These are phyloP conservation scores for Fusarium luffae DNA, from an alignment of 2,329 filamentous ascomycete genomes.

Conservation along the genomic window DNA sequence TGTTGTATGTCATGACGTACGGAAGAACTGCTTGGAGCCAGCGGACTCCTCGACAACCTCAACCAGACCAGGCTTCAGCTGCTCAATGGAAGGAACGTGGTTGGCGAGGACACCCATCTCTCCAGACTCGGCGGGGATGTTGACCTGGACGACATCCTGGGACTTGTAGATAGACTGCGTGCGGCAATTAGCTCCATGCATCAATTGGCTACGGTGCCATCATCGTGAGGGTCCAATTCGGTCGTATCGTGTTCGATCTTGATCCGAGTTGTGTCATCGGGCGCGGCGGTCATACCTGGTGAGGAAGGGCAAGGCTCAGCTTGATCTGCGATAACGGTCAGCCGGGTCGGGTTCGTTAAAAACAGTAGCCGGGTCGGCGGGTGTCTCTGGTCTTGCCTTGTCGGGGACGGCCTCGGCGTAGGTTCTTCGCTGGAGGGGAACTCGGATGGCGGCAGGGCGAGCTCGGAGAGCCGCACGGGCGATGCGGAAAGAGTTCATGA, in stretches of 20 bases:
- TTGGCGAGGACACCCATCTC: slow-evolving; percentile 99
- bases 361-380: slow-evolving; percentile 35
- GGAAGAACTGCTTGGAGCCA: slow-evolving; percentile 95
- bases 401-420: slow-evolving; percentile 90
- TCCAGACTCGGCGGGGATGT: slow-evolving; percentile 96
- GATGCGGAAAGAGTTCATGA: slow-evolving; percentile 95
- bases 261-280: slow-evolving; percentile 25
- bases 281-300: slow-evolving; percentile 79
- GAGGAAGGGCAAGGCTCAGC: slow-evolving; percentile 96
- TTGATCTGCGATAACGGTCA: slow-evolving; percentile 74
- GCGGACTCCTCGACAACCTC: slow-evolving; percentile 96
- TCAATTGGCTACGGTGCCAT: slow-evolving; percentile 44
- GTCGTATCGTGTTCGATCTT: slow-evolving; percentile 41
- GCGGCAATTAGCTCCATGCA: slow-evolving; percentile 62
- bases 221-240: slow-evolving; percentile 44
- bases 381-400: slow-evolving; percentile 67
- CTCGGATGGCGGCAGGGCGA: slow-evolving; percentile 79
- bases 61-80: slow-evolving; percentile 95
- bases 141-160: slow-evolving; percentile 88
- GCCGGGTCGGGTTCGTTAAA: slow-evolving; percentile 38
- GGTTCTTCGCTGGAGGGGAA: slow-evolving; percentile 83
- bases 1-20: slow-evolving; percentile 67
- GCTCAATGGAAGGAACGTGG: slow-evolving; percentile 98
- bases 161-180: slow-evolving; percentile 76
- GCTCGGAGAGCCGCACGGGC: slow-evolving; percentile 89